These are phyloP conservation scores for Cicer yamashitae DNA, from an alignment of 306 rosid species.

Conservation along the genomic window DNA sequence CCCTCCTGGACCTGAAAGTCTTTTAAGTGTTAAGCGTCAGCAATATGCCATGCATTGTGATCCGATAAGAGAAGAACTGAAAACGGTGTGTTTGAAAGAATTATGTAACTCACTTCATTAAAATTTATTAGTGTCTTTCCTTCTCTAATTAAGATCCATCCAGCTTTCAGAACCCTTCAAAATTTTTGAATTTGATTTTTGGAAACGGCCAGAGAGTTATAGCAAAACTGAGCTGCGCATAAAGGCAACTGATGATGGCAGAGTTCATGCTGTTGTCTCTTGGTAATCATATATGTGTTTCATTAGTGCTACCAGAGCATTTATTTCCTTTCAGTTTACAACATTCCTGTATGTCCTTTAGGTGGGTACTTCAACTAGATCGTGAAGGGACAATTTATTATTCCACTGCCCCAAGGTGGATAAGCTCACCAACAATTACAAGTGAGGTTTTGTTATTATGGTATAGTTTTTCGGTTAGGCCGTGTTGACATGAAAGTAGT, in stretches of 20 bases:
- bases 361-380: slow-evolving; percentile 98
- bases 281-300: slow-evolving; percentile 63
- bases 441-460: slow-evolving; percentile 51
- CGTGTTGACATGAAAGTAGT: slow-evolving; percentile 1
- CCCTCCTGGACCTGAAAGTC: slow-evolving; percentile 57
- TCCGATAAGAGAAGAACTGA: slow-evolving; percentile 67
- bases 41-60: slow-evolving; percentile 82
- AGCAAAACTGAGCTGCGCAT: slow-evolving; percentile 63
- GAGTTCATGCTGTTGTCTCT: slow-evolving; percentile 79
- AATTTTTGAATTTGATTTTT: slow-evolving; percentile 96
- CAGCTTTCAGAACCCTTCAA: slow-evolving; percentile 99
- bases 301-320: slow-evolving; percentile 3
- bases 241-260: slow-evolving; percentile 73
- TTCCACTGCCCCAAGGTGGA: slow-evolving; percentile 94
- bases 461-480: slow-evolving; percentile 25
- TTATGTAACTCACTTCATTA: slow-evolving; percentile 34
- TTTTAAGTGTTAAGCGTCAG: slow-evolving; percentile 62
- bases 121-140: slow-evolving; percentile 46
- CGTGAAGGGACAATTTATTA: slow-evolving; percentile 78
- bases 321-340: slow-evolving; percentile 26
- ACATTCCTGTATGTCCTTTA: slow-evolving; percentile 34
- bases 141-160: slow-evolving; percentile 63
- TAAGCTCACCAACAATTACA: slow-evolving; percentile 48
- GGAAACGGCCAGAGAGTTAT: slow-evolving; percentile 93
- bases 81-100: slow-evolving; percentile 58